A percentile compares a stretch with the other conserved stretches of the same genome.
These are phyloP conservation scores for Vitis rotundifolia DNA, from an alignment of 164 flowering plant species.

Conservation along the genomic window DNA sequence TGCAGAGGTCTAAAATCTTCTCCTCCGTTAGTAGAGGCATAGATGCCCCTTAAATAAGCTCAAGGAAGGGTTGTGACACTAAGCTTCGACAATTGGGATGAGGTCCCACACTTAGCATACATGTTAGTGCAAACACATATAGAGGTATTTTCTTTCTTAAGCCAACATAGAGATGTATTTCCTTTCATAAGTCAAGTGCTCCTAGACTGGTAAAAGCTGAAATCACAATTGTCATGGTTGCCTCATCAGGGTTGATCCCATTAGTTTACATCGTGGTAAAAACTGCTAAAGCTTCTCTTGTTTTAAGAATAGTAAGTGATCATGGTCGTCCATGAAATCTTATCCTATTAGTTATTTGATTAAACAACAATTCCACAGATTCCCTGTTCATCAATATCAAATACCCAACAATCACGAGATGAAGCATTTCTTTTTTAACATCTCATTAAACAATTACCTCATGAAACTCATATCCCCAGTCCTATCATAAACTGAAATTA, in stretches of 20 bases:
- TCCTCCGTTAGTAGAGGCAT: too few relatives aligned
- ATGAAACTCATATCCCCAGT: constrained; percentile 57
- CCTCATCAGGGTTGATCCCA: constrained; percentile 59
- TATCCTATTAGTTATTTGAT: constrained; percentile 50
- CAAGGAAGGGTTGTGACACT: too few relatives aligned
- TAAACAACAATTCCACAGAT: constrained; percentile 51
- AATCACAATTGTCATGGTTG: constrained; percentile 63
- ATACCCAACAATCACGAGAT: constrained; percentile 74
- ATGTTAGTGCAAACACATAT: constrained; percentile 83
- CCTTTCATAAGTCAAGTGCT: constrained; percentile 61
- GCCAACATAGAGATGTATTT: constrained; percentile 45
- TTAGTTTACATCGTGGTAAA: constrained; percentile 51
- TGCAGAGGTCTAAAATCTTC: too few relatives aligned
- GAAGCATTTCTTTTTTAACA: constrained; percentile 67
- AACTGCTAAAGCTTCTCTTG: constrained; percentile 48
- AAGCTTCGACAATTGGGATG: constrained; percentile 2
- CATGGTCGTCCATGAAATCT: constrained; percentile 87
- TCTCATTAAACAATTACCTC: constrained; percentile 52
- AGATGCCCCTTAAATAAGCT: too few relatives aligned
- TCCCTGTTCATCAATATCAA: constrained; percentile 50
- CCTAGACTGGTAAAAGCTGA: constrained; percentile 88
- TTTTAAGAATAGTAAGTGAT: constrained; percentile 65
- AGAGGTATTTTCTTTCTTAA: constrained; percentile 37
- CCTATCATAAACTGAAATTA: constrained; percentile 49
- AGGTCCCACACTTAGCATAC: constrained; percentile 81